Evolutionary conservation across 257 asterid genomes (phyloP).

Genomic region (Datura wrightii): DNA sequence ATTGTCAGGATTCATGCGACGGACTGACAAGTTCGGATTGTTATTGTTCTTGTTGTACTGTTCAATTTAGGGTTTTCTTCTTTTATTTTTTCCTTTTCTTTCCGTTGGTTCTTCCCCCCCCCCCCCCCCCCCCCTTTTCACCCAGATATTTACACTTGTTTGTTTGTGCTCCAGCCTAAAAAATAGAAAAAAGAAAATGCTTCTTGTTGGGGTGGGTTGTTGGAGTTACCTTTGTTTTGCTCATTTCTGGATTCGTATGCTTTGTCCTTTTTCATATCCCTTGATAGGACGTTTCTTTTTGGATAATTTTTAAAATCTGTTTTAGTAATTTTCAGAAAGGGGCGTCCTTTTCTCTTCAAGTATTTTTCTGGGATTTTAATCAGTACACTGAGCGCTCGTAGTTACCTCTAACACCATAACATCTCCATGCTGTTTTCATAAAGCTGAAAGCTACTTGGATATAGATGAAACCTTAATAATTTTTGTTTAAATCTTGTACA

Average conservation of each 20-base stretch:
- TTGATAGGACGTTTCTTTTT: background rate
- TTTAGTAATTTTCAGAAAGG: background rate
- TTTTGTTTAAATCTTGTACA: background rate
- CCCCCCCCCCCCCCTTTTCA: too few relatives aligned
- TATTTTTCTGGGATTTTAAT: constrained; percentile 10
- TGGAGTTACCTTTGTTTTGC: constrained; percentile 16
- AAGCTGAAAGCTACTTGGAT: constrained; percentile 27
- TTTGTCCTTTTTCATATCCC: background rate
- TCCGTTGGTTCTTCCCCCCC: background rate
- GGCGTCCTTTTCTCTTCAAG: background rate
- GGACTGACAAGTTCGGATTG: background rate
- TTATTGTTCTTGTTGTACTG: background rate
- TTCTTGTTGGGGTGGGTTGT: background rate
- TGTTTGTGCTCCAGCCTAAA: background rate
- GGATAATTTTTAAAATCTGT: background rate
- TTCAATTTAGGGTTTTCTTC: background rate
- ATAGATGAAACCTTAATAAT: background rate
- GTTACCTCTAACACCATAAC: background rate
- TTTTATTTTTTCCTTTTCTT: background rate
- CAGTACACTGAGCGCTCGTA: background rate
- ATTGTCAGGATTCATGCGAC: background rate
- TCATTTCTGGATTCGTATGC: background rate
- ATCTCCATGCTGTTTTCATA: constrained; percentile 8
- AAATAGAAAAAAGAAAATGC: background rate
- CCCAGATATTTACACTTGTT: background rate